phyloP scores from a whole-genome alignment of 257 asterid genomes.

The Oldenlandia corymbosa region DNA sequence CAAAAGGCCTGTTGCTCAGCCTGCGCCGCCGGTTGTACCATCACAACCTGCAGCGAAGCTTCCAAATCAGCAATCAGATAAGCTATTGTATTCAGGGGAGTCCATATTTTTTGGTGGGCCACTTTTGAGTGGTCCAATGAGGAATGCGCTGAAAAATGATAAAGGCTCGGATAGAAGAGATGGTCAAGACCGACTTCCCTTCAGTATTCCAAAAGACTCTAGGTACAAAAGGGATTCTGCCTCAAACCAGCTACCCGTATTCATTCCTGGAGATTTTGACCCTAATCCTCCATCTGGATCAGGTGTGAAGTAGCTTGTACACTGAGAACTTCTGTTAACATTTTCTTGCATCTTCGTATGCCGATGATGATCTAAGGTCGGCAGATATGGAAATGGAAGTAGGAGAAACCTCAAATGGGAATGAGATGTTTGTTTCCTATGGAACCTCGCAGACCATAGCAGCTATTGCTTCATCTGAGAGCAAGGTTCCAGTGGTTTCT shows the following conservation, averaged over 20 bases:
- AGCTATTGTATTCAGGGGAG: conserved; percentile 63
- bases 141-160: conserved; percentile 44
- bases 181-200: conserved; percentile 36
- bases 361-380: neutral
- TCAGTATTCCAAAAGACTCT: conserved; percentile 44
- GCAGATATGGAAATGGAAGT: conserved; percentile 19
- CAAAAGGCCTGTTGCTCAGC: conserved; percentile 29
- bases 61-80: conserved; percentile 50
- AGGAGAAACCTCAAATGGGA: conserved; percentile 45
- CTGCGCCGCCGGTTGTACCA: conserved; percentile 35
- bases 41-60: conserved; percentile 30
- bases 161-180: conserved; percentile 40
- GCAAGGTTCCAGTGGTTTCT: conserved; percentile 58
- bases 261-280: conserved; percentile 63
- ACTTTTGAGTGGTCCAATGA: conserved; percentile 57
- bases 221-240: conserved; percentile 69
- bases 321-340: neutral
- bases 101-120: conserved; percentile 97
- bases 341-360: neutral
- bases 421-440: conserved; percentile 11
- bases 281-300: conserved; percentile 40
- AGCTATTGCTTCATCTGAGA: conserved; percentile 4
- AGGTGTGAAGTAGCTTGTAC: conserved; percentile 31
- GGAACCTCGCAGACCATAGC: conserved; percentile 43
- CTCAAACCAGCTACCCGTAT: conserved; percentile 91